Evolutionary conservation across 768 basidiomycete species (phyloP), one percentile per base, ranked within the genome.

Genomic region (Termitomyces sp.): DNA sequence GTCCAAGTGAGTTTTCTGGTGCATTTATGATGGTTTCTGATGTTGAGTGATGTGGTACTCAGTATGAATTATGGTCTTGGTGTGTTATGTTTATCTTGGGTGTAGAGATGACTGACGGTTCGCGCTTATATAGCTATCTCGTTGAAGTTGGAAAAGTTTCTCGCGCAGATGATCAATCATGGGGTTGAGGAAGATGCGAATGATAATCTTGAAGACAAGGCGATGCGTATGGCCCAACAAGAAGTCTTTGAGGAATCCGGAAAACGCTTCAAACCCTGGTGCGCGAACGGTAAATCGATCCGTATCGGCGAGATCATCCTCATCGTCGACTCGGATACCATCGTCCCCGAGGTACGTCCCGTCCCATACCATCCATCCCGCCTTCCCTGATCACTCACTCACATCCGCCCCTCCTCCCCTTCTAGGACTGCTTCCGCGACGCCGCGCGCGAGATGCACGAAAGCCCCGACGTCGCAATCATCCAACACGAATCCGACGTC

Each of bases 401-500:
- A 29, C 3, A 12, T 29, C n/a, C 15, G 22, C 50, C 32, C 22
- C 36, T 43, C n/a, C n/a, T n/a, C n/a, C n/a, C n/a, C n/a, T n/a
- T n/a, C 13, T 48, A 82, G 69, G 91, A 92, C 64, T 95, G 91
- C 66, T 89, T 96, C 71, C 81, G 90, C 52, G 91, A 94, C 68
- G 93, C 93, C 0, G 91, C 91, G 4, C 79, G 89, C 38, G 92
- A 95, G 71, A 86, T 95, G 75, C 75, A 77, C 51, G 85, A 85
- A 65, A 86, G 83, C 48, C 88, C 86, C 0, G 86, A 91, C 38
- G 78, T 93, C 23, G 90, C 87, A 2, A 93, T 96, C 70, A 88
- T 96, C 61, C 93, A 94, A 66, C 92, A 95, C 66, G 89, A 89
- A 62, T 89, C 88, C 1, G 86, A 90, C 62, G 91, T 93, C 57